phyloP scores from a whole-genome alignment of 2,329 filamentous ascomycete species.

The Dichotomopilus funicola region DNA sequence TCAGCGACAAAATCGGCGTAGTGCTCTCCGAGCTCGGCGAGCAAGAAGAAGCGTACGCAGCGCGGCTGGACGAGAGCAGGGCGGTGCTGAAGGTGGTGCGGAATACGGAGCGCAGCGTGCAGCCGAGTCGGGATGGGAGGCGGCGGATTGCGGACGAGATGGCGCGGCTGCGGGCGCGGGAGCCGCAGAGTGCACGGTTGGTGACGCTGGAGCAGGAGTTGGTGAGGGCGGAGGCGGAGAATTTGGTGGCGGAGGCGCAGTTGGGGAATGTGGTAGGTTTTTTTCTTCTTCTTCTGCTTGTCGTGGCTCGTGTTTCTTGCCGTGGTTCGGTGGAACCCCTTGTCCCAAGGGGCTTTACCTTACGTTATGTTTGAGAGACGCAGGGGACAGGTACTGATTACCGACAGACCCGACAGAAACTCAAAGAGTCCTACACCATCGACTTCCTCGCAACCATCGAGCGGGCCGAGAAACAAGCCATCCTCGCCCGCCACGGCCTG shows the following conservation, averaged over 20 bases:
- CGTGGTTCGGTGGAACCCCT: too few species aligned
- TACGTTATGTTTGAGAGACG: background rate
- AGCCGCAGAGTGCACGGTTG: constrained; percentile 75
- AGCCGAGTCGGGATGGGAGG: constrained; percentile 83
- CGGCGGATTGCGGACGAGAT: constrained; percentile 89
- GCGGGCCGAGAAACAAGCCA: constrained; percentile 92
- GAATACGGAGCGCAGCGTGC: constrained; percentile 91
- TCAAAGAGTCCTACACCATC: constrained; percentile 88
- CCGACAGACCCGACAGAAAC: constrained; percentile 77
- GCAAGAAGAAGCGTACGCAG: constrained; percentile 83
- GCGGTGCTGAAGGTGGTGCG: constrained; percentile 81
- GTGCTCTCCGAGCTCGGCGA: constrained; percentile 88
- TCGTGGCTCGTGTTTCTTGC: too few species aligned
- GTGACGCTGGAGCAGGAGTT: constrained; percentile 91
- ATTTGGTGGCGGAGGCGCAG: constrained; percentile 91
- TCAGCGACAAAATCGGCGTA: constrained; percentile 93
- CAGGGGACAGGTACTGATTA: constrained; percentile 3
- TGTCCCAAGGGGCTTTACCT: too few species aligned
- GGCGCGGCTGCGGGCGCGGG: constrained; percentile 82
- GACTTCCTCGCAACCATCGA: constrained; percentile 91
- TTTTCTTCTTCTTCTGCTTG: background rate
- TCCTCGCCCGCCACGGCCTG: constrained; percentile 84
- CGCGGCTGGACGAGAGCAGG: constrained; percentile 80
- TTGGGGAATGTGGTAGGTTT: constrained; percentile 79
- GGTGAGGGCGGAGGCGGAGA: constrained; percentile 91